Percentiles rank a stretch among this genome's conserved stretches.
phyloP scores from a whole-genome alignment of 2,329 filamentous ascomycete species.

The Emmonsia crescens region DNA sequence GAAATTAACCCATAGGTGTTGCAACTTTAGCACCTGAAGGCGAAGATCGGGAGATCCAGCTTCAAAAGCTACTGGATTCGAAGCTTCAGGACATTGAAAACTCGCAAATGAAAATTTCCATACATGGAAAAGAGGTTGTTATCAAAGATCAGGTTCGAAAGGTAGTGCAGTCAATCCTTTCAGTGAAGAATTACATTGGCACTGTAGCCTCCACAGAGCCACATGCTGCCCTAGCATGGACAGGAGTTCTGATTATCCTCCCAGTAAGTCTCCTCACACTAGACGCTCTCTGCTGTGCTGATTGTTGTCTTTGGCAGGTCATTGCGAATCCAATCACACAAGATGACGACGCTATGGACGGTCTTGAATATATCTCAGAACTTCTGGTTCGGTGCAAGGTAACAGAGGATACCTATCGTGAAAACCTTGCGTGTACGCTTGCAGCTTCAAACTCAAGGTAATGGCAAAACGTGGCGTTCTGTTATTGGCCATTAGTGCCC shows the following conservation, averaged over 20 bases:
- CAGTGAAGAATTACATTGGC: background rate
- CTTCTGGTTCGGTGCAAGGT: constrained; percentile 2
- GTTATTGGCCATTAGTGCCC: background rate
- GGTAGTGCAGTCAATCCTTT: background rate
- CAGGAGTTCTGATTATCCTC: background rate
- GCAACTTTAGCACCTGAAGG: background rate
- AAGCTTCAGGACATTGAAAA: background rate
- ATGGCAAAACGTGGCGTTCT: background rate
- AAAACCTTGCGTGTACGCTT: background rate
- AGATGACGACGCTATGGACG: background rate
- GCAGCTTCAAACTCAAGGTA: background rate
- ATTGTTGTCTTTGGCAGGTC: background rate
- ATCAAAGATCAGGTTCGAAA: background rate
- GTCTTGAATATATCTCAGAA: background rate
- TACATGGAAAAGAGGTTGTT: background rate
- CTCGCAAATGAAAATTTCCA: background rate
- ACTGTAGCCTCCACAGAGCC: background rate
- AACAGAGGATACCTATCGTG: background rate
- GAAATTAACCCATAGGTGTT: background rate
- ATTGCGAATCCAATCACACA: constrained; percentile 1
- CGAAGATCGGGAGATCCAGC: background rate
- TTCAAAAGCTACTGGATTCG: background rate
- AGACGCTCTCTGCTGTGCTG: background rate
- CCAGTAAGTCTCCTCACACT: background rate
- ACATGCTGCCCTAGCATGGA: background rate